Evolutionary conservation across 148 eudicot species (phyloP).

Genomic region (Pharnaceum exiguum): DNA sequence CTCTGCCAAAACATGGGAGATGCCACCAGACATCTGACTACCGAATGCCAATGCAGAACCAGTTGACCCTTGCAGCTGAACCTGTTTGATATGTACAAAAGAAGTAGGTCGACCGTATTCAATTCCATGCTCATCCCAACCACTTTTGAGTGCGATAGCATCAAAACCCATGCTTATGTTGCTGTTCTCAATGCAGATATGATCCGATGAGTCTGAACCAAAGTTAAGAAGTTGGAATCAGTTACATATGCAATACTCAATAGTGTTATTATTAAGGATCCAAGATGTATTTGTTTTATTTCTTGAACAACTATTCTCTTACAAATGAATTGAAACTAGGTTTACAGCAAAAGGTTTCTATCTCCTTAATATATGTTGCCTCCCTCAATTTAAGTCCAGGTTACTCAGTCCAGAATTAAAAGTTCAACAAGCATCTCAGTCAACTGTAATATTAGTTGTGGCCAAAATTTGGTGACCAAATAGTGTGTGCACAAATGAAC

Average conservation of each 20-base stretch:
- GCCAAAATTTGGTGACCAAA: no score
- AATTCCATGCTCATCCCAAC: conserved; percentile 54
- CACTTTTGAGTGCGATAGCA: conserved; percentile 50
- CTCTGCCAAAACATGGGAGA: conserved; percentile 31
- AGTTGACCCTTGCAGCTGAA: conserved; percentile 35
- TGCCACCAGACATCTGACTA: conserved; percentile 58
- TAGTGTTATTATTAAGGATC: no score
- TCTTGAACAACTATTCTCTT: no score
- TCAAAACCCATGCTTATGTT: conserved; percentile 48
- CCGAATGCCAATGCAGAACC: conserved; percentile 50
- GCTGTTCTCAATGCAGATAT: conserved; percentile 41
- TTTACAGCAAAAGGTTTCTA: no score
- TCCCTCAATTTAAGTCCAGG: no score
- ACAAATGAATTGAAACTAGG: no score
- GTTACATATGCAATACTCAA: background rate
- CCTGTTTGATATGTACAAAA: conserved; percentile 38
- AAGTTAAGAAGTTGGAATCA: background rate
- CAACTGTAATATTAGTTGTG: no score
- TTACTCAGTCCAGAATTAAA: no score
- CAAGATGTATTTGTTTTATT: no score
- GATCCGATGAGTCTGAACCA: conserved; percentile 48
- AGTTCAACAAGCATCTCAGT: no score
- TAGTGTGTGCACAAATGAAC: no score
- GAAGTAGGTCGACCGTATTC: conserved; percentile 34
- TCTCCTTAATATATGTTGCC: no score